Conservation (phyloP, 352 stramenopile genomes). For the Pythium rhizo-oryzae region DNA sequence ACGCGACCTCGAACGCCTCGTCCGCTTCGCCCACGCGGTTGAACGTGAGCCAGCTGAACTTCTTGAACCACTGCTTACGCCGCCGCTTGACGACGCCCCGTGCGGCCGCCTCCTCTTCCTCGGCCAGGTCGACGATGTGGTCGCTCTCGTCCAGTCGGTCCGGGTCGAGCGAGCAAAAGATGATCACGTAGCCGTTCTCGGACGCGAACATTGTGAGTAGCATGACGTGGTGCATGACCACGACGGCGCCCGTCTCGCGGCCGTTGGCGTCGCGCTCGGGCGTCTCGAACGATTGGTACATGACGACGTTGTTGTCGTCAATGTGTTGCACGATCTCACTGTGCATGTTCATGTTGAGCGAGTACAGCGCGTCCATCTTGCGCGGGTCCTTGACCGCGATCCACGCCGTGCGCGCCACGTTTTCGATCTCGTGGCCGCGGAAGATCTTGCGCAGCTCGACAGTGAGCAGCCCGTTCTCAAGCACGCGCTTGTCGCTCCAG, state of each 20-base stretch:
- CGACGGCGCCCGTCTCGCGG: conserved; percentile 16
- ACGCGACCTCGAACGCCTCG: conserved; percentile 22
- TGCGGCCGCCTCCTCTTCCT: conserved; percentile 23
- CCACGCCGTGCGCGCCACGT: conserved; percentile 31
- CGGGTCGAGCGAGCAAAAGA: conserved; percentile 28
- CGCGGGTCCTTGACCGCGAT: conserved; percentile 26
- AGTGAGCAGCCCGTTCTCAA: conserved; percentile 40
- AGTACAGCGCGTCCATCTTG: conserved; percentile 34
- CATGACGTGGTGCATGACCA: conserved; percentile 30
- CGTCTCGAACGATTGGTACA: conserved; percentile 43
- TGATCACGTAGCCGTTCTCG: conserved; percentile 25
- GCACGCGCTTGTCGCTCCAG: conserved; percentile 35
- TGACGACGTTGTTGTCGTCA: conserved; percentile 40
- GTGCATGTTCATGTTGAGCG: conserved; percentile 38
- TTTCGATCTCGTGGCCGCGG: conserved; percentile 8
- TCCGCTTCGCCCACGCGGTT: conserved; percentile 13
- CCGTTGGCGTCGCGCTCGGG: conserved; percentile 26
- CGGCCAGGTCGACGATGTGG: conserved; percentile 25
- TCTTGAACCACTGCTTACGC: conserved; percentile 30
- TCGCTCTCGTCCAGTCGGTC: conserved; percentile 27
- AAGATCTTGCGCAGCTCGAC: conserved; percentile 39
- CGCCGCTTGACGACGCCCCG: conserved; percentile 8
- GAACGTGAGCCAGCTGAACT: conserved; percentile 38
- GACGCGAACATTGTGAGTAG: conserved; percentile 28
- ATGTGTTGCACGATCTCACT: conserved; percentile 36